Conservation (phyloP, 805 yeast species). For the Candida andamanensis region DNA sequence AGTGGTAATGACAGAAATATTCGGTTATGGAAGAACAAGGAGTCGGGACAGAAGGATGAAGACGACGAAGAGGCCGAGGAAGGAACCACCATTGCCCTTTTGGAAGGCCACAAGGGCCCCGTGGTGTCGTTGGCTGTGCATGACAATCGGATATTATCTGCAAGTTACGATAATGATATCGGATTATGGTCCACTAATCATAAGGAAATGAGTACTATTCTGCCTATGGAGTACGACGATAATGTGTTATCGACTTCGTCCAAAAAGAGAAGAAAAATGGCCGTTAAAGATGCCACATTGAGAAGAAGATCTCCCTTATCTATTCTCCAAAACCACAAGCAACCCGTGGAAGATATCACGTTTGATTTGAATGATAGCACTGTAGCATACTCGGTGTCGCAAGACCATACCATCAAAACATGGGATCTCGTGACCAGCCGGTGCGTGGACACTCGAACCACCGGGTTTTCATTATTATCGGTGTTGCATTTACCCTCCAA, state of each 20-base stretch:
- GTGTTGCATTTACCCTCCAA: constrained; percentile 61
- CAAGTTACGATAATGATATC: constrained; percentile 72
- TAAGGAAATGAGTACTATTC: constrained; percentile 71
- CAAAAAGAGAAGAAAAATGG: constrained; percentile 82
- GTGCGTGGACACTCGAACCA: constrained; percentile 81
- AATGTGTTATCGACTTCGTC: constrained; percentile 67
- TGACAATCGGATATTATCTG: constrained; percentile 67
- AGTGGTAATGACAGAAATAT: constrained; percentile 87
- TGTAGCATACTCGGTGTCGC: constrained; percentile 90
- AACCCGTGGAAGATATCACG: constrained; percentile 81
- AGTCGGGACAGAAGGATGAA: constrained; percentile 26
- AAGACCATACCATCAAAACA: constrained; percentile 90
- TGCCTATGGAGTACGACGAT: constrained; percentile 38
- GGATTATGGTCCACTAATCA: constrained; percentile 87
- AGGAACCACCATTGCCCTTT: constrained; percentile 75
- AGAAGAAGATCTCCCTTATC: constrained; percentile 81
- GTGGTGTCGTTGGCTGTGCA: constrained; percentile 73
- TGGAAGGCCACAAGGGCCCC: constrained; percentile 87
- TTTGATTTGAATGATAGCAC: constrained; percentile 70
- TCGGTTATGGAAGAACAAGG: constrained; percentile 76
- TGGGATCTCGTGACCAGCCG: constrained; percentile 92
- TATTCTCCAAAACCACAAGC: constrained; percentile 72
- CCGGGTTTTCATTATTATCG: constrained; percentile 80
- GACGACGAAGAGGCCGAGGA: constrained; percentile 42
- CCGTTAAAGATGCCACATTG: constrained; percentile 67